These are phyloP conservation scores for Monosporozyma solicola DNA, from an alignment of 805 yeast species.

Conservation along the genomic window DNA sequence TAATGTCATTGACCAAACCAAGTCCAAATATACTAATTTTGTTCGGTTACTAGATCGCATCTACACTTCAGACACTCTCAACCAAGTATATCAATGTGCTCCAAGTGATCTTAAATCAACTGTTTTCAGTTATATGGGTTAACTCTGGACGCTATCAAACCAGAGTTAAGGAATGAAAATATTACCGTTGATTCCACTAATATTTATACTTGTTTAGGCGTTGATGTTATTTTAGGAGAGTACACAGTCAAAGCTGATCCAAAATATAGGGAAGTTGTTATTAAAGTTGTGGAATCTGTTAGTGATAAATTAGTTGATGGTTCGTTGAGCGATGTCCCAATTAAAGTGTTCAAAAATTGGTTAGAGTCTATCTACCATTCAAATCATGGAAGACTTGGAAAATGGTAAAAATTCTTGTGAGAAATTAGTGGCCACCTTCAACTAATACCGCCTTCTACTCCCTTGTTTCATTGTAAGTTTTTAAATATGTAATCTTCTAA, in stretches of 20 bases:
- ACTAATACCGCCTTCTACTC: background rate
- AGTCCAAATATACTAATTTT: conserved; percentile 22
- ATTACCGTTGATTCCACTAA: conserved; percentile 28
- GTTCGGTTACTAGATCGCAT: conserved; percentile 27
- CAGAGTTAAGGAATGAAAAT: conserved; percentile 22
- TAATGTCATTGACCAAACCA: conserved; percentile 36
- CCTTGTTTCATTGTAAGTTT: too few relatives aligned
- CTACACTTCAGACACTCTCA: conserved; percentile 21
- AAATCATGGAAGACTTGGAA: conserved; percentile 15
- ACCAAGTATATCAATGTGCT: conserved; percentile 27
- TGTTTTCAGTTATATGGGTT: conserved; percentile 27
- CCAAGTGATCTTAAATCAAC: conserved; percentile 23
- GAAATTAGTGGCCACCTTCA: conserved; percentile 15
- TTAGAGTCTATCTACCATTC: conserved; percentile 18
- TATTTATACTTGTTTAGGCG: conserved; percentile 32
- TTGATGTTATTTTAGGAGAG: conserved; percentile 22
- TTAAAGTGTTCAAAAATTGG: conserved; percentile 24
- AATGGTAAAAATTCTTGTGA: conserved; percentile 21
- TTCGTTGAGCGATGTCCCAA: conserved; percentile 23
- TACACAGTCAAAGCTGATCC: conserved; percentile 9
- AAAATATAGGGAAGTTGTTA: conserved; percentile 15
- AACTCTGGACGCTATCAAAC: conserved; percentile 14
- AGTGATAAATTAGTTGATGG: conserved; percentile 16
- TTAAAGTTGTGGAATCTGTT: conserved; percentile 18
- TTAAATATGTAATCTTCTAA: too few relatives aligned